phyloP scores from a whole-genome alignment of 768 basidiomycete species.

The Lactifluus hygrophoroides region DNA sequence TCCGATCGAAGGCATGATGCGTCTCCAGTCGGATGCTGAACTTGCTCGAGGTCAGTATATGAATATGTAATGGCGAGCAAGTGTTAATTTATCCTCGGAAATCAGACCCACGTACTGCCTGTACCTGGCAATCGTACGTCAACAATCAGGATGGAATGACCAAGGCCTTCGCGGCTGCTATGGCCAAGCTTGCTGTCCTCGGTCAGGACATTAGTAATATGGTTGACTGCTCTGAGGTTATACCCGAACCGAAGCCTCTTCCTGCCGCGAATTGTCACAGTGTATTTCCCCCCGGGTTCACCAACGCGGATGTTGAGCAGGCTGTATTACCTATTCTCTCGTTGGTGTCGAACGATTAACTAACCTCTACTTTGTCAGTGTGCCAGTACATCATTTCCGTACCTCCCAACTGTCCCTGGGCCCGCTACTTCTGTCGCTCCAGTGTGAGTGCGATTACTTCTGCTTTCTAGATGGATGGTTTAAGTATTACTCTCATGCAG shows the following conservation, averaged over 20 bases:
- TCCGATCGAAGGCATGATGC: conserved; percentile 1
- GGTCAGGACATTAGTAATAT: conserved; percentile 32
- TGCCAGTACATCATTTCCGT: conserved; percentile 30
- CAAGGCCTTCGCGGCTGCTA: conserved; percentile 32
- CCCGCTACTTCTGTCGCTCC: conserved; percentile 28
- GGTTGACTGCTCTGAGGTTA: conserved; percentile 39
- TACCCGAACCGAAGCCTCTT: conserved; percentile 30
- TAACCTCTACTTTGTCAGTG: conserved; percentile 22
- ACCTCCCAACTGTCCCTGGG: conserved; percentile 28
- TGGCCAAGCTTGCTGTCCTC: conserved; percentile 36
- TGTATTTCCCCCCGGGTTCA: conserved; percentile 21
- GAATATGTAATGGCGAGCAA: background rate
- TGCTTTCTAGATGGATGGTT: background rate
- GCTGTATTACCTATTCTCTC: conserved; percentile 3
- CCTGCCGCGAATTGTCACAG: conserved; percentile 15
- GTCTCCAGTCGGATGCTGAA: conserved; percentile 2
- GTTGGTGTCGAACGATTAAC: background rate
- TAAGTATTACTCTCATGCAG: background rate
- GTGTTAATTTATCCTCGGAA: conserved; percentile 2
- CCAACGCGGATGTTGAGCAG: conserved; percentile 21
- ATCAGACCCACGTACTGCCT: conserved; percentile 37
- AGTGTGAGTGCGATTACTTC: conserved; percentile 24
- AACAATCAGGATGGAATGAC: conserved; percentile 21
- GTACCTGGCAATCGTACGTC: conserved; percentile 39
- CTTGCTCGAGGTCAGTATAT: conserved; percentile 20